Conservation (phyloP, 495 filamentous ascomycete species). For the Poronia punctata region DNA sequence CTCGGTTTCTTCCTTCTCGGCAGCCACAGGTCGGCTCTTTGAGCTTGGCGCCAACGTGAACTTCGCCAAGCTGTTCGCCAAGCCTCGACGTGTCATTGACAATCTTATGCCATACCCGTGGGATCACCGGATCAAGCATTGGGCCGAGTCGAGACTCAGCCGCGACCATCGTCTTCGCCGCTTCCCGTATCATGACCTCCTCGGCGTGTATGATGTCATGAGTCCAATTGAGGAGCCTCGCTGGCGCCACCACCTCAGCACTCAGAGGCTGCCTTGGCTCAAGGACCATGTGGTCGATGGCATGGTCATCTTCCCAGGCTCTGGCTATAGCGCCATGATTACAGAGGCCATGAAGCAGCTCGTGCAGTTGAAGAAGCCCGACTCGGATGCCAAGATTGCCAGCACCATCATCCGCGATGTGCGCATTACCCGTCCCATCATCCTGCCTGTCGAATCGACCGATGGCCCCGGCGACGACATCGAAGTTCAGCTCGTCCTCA, state of each 20-base stretch:
- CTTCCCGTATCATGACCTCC: slow-evolving; percentile 30
- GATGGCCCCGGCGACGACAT: no score
- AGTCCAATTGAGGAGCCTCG: slow-evolving; percentile 24
- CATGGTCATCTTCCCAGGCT: slow-evolving; percentile 34
- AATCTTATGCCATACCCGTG: slow-evolving; percentile 26
- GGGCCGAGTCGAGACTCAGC: slow-evolving; percentile 33
- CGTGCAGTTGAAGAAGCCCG: slow-evolving; percentile 11
- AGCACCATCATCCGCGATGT: slow-evolving; percentile 21
- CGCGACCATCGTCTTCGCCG: slow-evolving; percentile 15
- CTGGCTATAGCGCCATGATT: slow-evolving; percentile 38
- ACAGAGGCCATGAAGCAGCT: slow-evolving; percentile 32
- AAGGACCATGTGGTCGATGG: slow-evolving; percentile 30
- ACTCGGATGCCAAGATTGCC: background rate
- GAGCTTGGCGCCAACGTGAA: no score
- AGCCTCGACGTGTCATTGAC: slow-evolving; percentile 5
- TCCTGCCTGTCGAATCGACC: no score
- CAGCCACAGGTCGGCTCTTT: no score
- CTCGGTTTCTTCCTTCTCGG: no score
- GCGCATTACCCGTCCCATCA: slow-evolving; percentile 24
- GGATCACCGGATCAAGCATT: slow-evolving; percentile 30
- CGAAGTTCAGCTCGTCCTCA: no score
- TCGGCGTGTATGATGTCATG: slow-evolving; percentile 25
- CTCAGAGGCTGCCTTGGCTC: slow-evolving; percentile 36
- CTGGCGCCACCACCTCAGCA: slow-evolving; percentile 39
- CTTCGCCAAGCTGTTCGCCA: slow-evolving; percentile 2